Percentiles rank a stretch among this genome's conserved stretches.
Evolutionary conservation across 306 rosid genomes (phyloP).

Genomic region (Astragalus glycyphyllos): DNA sequence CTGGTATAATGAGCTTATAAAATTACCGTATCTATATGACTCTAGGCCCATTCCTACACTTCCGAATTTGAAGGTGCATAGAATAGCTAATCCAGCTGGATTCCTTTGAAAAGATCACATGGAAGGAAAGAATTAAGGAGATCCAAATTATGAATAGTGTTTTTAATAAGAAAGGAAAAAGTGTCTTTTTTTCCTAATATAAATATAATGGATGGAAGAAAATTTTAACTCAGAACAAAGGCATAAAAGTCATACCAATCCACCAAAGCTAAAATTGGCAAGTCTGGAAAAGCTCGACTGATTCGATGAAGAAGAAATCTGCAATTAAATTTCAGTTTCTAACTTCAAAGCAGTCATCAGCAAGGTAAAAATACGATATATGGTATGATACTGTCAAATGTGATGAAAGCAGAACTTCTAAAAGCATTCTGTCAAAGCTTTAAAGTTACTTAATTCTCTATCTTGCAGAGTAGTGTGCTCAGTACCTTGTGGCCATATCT

Average conservation of each 20-base stretch:
- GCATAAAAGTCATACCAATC: constrained; percentile 67
- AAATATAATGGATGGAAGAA: background rate
- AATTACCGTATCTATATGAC: constrained; percentile 83
- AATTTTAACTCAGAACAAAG: constrained; percentile 13
- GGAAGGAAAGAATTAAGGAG: constrained; percentile 14
- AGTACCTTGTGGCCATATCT: constrained; percentile 86
- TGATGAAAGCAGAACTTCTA: background rate
- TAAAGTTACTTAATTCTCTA: background rate
- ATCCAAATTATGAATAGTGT: constrained; percentile 5
- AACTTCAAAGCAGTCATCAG: constrained; percentile 14
- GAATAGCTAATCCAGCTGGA: constrained; percentile 93
- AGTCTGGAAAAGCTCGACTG: constrained; percentile 70
- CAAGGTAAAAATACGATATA: background rate
- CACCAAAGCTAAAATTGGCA: constrained; percentile 84
- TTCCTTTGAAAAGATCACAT: constrained; percentile 59
- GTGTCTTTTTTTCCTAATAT: background rate
- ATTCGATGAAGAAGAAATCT: constrained; percentile 85
- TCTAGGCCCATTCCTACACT: constrained; percentile 93
- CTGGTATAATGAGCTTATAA: constrained; percentile 14
- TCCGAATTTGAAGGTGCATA: constrained; percentile 88
- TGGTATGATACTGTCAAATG: constrained; percentile 3
- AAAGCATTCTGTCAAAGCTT: background rate
- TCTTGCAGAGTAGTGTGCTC: constrained; percentile 36
- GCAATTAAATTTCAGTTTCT: constrained; percentile 36
- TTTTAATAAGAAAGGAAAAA: constrained; percentile 1